Base-by-base conservation (phyloP, 768 basidiomycete genomes). In the Tylopilus balloui region DNA sequence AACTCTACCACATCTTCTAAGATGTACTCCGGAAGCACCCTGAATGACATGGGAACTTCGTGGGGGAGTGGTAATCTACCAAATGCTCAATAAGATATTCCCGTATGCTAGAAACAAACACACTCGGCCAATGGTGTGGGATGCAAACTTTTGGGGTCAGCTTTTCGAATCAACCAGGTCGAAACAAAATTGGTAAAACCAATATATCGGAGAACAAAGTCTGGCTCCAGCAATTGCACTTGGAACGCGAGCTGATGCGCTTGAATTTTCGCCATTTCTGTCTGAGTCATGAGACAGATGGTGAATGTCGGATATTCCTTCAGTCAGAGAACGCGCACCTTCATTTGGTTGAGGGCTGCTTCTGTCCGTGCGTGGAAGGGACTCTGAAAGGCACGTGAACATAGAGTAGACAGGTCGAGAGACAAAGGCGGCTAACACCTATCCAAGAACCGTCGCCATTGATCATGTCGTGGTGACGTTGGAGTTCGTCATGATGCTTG, bases 1-100 rank as follows among this genome's bases (percentile, higher is more conserved):
- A 89, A 94, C 50, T 95, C 92, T 1, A 92, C 86, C 6, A 97
- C 81, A 62, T 97, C 95, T 64, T 98, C 96, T 35, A 97, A 68
- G 13, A 96, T 78, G 63, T 93, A 95, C 66, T 99, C 96, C 1
- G 96, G 96, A 24, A 98, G 76, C 46, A 88, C 83, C 25, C 85
- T 77, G 76, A 97, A 97, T 0, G 79, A 73, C 69, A 84, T 77
- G 0, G 94, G 92, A 7, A 94, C 86, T 44, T 93, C 88, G 47
- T 80, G 73, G 0, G 92, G 88, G 15, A 99, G 72, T 0, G 94
- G 93, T 25, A 98, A 69, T 31, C 92, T 95, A 56, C n/a, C 37
- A 43, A 42, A 52, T 3, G 8, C 11, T 63, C 43, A 57, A 40
- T 21, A 34, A 46, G 23, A 32, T 27, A 19, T 36, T 11, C 19